Evolutionary conservation across 495 filamentous ascomycete genomes (phyloP).

Genomic region (Penicillium turbatum): DNA sequence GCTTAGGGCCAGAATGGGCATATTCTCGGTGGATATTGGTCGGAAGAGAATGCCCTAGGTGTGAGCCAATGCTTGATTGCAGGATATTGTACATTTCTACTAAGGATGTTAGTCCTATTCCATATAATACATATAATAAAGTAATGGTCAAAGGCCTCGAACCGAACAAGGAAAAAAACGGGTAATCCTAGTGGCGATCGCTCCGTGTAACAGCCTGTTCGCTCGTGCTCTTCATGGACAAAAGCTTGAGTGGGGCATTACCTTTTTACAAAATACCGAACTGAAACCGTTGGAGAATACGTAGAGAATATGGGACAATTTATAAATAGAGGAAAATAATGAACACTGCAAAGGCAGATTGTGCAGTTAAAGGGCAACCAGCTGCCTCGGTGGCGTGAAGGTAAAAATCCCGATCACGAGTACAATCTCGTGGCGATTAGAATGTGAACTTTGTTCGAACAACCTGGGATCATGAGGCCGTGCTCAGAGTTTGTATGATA

Average conservation of each 20-base stretch:
- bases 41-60: not conserved
- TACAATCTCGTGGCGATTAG: not conserved
- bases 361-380: not conserved
- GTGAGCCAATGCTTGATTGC: not conserved
- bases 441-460: not conserved
- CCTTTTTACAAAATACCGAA: not conserved
- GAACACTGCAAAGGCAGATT: not conserved
- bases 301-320: not conserved
- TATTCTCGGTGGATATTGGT: not conserved
- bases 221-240: not conserved
- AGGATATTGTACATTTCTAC: not conserved
- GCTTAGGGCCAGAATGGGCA: not conserved
- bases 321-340: not conserved
- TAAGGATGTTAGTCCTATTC: no score
- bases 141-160: not conserved
- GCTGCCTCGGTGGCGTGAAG: slow-evolving; percentile 7
- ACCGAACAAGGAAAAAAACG: slow-evolving; percentile 8
- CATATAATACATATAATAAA: no score
- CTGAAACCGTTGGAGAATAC: not conserved
- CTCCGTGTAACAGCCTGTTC: slow-evolving; percentile 15
- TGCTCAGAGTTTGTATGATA: not conserved
- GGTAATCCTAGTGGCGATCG: slow-evolving; percentile 42
- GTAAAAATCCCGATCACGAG: not conserved
- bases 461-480: not conserved
- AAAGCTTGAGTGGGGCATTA: slow-evolving; percentile 10